phyloP scores from a whole-genome alignment of 306 rosid genomes.

The Senna tora region DNA sequence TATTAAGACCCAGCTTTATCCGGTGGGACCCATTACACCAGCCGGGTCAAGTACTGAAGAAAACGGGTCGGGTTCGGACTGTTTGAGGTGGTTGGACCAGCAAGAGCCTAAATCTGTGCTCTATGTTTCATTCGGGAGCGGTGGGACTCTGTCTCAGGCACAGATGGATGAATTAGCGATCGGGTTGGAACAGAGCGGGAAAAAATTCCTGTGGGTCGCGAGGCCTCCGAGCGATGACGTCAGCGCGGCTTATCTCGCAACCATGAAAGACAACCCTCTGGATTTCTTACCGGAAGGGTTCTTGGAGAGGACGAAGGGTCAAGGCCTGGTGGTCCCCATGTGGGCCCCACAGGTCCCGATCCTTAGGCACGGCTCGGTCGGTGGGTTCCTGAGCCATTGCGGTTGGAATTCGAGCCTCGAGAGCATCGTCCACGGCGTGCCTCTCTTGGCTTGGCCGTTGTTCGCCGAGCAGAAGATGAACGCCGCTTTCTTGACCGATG shows the following conservation, averaged over 20 bases:
- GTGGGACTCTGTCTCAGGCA: not conserved
- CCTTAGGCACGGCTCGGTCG: not conserved
- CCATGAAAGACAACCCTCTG: not conserved
- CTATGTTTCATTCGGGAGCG: slow-evolving; percentile 12
- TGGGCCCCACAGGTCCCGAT: slow-evolving; percentile 13
- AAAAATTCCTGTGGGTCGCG: slow-evolving; percentile 7
- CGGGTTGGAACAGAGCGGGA: not conserved
- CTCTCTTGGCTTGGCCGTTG: not conserved
- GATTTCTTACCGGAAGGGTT: slow-evolving; percentile 7
- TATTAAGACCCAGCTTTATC: not conserved
- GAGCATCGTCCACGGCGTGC: not conserved
- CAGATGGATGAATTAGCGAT: not conserved
- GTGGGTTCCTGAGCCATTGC: slow-evolving; percentile 4
- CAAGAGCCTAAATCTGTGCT: not conserved
- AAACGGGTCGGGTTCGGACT: not conserved
- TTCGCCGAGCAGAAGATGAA: not conserved
- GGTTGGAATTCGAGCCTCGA: slow-evolving; percentile 12
- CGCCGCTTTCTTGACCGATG: not conserved
- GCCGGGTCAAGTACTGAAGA: not conserved
- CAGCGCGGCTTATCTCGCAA: not conserved
- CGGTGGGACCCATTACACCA: slow-evolving; percentile 1
- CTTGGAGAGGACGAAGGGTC: not conserved
- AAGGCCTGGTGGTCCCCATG: slow-evolving; percentile 2
- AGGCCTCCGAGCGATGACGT: not conserved
- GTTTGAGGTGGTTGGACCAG: not conserved